Percentiles rank a stretch among this genome's conserved stretches.
Conservation (phyloP, 2,329 filamentous ascomycete species). For the Ophidiomyces ophidiicola region DNA sequence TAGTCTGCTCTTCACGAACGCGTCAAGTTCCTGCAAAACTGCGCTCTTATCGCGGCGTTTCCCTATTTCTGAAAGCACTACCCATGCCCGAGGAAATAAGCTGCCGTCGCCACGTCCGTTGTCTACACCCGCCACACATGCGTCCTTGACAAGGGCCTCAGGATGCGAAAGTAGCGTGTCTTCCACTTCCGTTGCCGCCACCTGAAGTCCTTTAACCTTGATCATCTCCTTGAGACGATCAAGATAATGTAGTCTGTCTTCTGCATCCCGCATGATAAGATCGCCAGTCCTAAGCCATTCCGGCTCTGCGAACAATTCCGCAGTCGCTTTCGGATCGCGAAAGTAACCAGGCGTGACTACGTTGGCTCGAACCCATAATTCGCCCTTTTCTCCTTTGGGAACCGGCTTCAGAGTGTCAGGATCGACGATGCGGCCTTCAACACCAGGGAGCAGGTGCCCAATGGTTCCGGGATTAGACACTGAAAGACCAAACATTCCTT, state of each 20-base stretch:
- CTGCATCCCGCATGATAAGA: conserved; percentile 11
- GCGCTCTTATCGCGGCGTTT: background rate
- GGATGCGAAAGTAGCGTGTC: conserved; percentile 48
- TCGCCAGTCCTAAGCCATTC: conserved; percentile 40
- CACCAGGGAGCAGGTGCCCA: conserved; percentile 29
- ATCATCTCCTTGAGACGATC: conserved; percentile 58
- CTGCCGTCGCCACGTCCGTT: conserved; percentile 13
- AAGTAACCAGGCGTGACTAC: conserved; percentile 36
- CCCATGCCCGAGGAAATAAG: conserved; percentile 13
- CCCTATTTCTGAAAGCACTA: conserved; percentile 10
- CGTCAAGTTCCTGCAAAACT: conserved; percentile 10
- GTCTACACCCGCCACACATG: conserved; percentile 13
- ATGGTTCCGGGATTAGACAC: conserved; percentile 21
- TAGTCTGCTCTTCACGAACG: conserved; percentile 11
- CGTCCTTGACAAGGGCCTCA: conserved; percentile 17
- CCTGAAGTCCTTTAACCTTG: conserved; percentile 50
- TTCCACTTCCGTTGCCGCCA: conserved; percentile 53
- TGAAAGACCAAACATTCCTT: conserved; percentile 14
- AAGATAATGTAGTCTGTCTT: conserved; percentile 39
- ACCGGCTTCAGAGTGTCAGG: conserved; percentile 29
- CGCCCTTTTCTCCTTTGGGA: conserved; percentile 29
- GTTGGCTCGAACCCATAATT: conserved; percentile 36
- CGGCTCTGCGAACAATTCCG: conserved; percentile 26
- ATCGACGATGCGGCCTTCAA: conserved; percentile 32
- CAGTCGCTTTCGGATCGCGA: conserved; percentile 30